Evolutionary conservation across 164 flowering plant genomes (phyloP), one percentile per base, ranked within the genome.

Genomic region (Tetracentron sinense): DNA sequence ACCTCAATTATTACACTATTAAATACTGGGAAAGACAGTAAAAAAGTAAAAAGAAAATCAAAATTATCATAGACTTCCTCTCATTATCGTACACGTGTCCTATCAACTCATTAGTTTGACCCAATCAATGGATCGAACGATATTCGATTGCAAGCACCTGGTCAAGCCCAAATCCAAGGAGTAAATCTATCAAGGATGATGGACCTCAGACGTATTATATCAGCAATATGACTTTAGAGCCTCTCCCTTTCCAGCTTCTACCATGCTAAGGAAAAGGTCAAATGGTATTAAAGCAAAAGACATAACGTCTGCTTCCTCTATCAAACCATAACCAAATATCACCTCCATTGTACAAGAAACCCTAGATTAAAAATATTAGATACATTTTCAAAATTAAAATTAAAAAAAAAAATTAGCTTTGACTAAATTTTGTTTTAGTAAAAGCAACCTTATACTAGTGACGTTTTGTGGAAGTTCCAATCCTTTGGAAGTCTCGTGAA

Each of bases 401-500:
- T 26, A 35, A 15, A 53, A 22, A 29, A 31, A 16, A 33, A 38
- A 42, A n/a, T 25, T 11, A 26, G 49, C 30, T 19, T 57, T 48
- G 21, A 57, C 60, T 57, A 38, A 35, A n/a, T n/a, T n/a, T n/a
- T n/a, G n/a, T n/a, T n/a, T n/a, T n/a, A n/a, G n/a, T n/a, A n/a
- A n/a, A n/a, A n/a, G n/a, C n/a, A 33, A 10, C 44, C 44, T 38
- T 1, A 38, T 10, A 38, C 2, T 60, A 64, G 64, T 67, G 60
- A 55, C 55, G 30, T 47, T 22, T 64, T 64, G 42, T 31, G 44
- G 28, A 58, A 72, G 62, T 63, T 70, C 35, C 60, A 51, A 51
- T 42, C 58, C 56, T 23, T 30, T 21, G 25, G 72, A 65, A 79
- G 69, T 51, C 83, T 79, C 77, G 68, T 56, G 50, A 56, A 50